Base-by-base conservation (phyloP, 1,139 yeast genomes). In the Waltiozyma sp. region DNA sequence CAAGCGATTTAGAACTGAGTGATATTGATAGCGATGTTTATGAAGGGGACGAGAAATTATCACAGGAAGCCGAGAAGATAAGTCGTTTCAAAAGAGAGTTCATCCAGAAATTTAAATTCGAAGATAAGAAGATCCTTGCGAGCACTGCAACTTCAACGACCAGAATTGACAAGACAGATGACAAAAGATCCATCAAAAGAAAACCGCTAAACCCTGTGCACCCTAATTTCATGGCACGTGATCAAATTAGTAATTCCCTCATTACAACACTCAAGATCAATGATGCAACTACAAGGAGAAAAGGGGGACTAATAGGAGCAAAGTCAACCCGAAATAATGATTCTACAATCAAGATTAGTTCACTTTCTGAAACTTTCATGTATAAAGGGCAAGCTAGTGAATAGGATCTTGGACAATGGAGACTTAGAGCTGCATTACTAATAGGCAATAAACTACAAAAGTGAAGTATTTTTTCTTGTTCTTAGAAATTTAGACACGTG, bases 21-120 rank as follows among this genome's bases (percentile, higher is more conserved):
- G 59, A 55, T 42, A 49, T 55, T 10, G 72, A 73, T 51, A 58
- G 53, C 15, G 51, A 48, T 26, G 34, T n/a, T 3, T 31, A 31
- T n/a, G 34, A 31, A 31, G 34, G 34, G 4, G 34, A 31, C 14
- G 34, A 31, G 14, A 31, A 18, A 31, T 10, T 31, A 4, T 31
- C 34, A 4, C 48, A 47, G 3, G 38, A 24, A n/a, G 41, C 37
- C n/a, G 41, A 15, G n/a, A 15, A 28, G 11, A n/a, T 28, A 19
- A 37, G 40, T 7, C 35, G 28, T 18, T 33, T 15, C 28, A 40
- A 19, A 35, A 40, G 16, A 19, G 21, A 35, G 7, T 19, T 35
- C 18, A 16, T 31, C 18, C 34, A 31, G 18, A 31, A 16, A 4
- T 31, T 31, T 14, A 31, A 31, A 15, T 31, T 31, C 18, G 34